Evolutionary conservation across 306 rosid genomes (phyloP).

Genomic region (Vigna hirtella): DNA sequence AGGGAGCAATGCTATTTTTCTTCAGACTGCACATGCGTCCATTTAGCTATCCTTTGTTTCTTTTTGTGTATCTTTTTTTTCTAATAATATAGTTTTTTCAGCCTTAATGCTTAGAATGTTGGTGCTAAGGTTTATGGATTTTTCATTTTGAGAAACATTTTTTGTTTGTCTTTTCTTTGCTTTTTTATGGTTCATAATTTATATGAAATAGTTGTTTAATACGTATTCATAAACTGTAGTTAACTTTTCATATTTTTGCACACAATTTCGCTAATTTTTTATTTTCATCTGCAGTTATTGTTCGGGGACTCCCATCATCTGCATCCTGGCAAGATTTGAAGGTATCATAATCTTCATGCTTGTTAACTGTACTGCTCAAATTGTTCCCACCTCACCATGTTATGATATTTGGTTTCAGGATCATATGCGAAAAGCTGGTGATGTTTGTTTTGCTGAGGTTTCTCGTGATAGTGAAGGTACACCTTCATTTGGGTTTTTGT

Average conservation of each 20-base stretch:
- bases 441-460: constrained; percentile 98
- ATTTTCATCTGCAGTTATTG: constrained; percentile 69
- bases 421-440: constrained; percentile 99
- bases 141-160: constrained; percentile 4
- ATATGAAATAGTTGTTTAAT: background rate
- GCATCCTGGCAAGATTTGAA: constrained; percentile 99
- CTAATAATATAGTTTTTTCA: background rate
- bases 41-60: constrained; percentile 6
- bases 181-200: background rate
- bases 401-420: constrained; percentile 64
- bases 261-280: background rate
- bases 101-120: background rate
- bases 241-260: background rate
- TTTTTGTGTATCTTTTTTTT: background rate
- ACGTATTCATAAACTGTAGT: background rate
- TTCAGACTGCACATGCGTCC: background rate
- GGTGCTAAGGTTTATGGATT: background rate
- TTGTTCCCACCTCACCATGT: background rate
- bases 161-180: constrained; percentile 1
- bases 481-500: constrained; percentile 2
- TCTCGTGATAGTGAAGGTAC: constrained; percentile 96
- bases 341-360: constrained; percentile 53
- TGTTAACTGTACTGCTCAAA: constrained; percentile 11
- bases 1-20: background rate
- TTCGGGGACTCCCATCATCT: constrained; percentile 97